A percentile compares a stretch with the other conserved stretches of the same genome.
phyloP scores from a whole-genome alignment of 345 rosid species.

The Rubroshorea leprosula region DNA sequence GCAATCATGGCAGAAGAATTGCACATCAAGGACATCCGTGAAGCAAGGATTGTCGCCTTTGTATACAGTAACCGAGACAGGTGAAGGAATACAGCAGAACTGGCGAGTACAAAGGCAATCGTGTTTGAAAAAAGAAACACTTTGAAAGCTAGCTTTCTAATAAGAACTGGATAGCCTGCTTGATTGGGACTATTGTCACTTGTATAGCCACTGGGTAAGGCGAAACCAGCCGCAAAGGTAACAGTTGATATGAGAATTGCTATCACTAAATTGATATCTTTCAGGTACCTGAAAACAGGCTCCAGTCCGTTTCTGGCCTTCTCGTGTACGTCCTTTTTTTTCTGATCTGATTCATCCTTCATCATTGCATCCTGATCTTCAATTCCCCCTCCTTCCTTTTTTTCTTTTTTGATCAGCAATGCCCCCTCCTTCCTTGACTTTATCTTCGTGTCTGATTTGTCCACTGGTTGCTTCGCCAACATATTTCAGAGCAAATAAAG shows the following conservation, averaged over 20 bases:
- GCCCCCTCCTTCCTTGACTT: no score
- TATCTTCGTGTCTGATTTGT: no score
- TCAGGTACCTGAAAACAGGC: neutral
- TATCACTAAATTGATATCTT: neutral
- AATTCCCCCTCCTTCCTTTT: no score
- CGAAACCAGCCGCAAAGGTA: neutral
- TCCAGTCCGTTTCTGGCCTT: neutral
- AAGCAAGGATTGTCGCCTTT: neutral
- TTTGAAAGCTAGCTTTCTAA: neutral
- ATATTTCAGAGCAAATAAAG: no score
- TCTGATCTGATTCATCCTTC: no score
- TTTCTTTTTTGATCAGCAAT: no score
- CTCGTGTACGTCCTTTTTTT: no score
- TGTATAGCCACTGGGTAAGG: neutral
- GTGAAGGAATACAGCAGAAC: neutral
- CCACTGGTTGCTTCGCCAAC: no score
- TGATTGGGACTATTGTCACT: neutral
- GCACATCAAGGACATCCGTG: no score
- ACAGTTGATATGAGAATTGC: neutral
- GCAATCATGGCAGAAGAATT: neutral
- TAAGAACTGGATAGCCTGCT: neutral
- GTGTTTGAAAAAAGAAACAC: neutral
- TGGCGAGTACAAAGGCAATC: neutral
- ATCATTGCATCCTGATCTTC: no score
- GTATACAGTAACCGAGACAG: no score